phyloP scores from a whole-genome alignment of 176 grass and related monocot genomes.

The Musa beccarii region DNA sequence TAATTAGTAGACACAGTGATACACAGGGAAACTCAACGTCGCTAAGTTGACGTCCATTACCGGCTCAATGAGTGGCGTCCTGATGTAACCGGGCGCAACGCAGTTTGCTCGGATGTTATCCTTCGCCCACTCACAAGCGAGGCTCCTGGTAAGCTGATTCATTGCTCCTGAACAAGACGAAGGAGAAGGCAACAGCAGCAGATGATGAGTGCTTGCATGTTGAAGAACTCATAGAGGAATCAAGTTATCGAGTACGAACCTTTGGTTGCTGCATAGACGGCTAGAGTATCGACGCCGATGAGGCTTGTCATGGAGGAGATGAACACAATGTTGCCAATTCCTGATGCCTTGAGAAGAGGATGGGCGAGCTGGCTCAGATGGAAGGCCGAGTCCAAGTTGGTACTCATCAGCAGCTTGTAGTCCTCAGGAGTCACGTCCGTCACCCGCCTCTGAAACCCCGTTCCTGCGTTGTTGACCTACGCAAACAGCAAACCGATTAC shows the following conservation, averaged over 20 bases:
- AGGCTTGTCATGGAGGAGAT: conserved; percentile 27
- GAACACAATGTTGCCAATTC: conserved; percentile 23
- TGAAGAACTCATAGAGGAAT: neutral
- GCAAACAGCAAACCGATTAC: no score
- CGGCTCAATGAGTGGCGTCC: neutral
- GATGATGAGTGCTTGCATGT: neutral
- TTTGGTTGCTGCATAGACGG: no score
- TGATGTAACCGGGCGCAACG: neutral
- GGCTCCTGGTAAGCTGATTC: neutral
- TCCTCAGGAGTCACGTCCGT: neutral
- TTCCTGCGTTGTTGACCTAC: no score
- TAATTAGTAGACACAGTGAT: neutral
- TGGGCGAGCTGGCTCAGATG: conserved; percentile 35
- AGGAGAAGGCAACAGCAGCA: neutral
- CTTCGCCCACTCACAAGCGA: neutral
- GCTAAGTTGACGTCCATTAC: neutral
- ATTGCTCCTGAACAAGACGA: neutral
- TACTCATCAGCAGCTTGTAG: conserved; percentile 26
- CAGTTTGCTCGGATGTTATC: neutral
- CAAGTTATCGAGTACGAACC: no score
- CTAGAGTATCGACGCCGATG: neutral
- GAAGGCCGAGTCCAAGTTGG: conserved; percentile 38
- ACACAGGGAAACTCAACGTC: neutral
- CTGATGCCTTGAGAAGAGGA: conserved; percentile 19
- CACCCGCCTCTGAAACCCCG: no score